These are phyloP conservation scores for Globisporangium heterothallicum DNA, from an alignment of 352 stramenopile species.

Conservation along the genomic window DNA sequence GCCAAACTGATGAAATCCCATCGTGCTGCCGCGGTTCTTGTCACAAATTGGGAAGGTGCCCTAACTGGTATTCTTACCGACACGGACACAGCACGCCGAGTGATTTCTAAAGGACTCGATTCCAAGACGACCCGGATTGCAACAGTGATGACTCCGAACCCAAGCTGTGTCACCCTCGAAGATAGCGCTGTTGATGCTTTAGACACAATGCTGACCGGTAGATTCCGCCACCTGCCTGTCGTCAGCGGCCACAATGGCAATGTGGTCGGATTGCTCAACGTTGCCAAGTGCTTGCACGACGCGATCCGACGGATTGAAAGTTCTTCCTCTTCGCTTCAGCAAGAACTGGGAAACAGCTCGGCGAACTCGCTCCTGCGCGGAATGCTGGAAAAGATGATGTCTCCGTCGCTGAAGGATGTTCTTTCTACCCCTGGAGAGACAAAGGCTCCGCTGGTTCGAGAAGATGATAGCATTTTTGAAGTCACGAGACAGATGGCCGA, in stretches of 20 bases:
- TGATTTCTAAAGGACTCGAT: slow-evolving; percentile 73
- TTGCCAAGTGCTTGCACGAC: slow-evolving; percentile 98
- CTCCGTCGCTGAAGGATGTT: slow-evolving; percentile 74
- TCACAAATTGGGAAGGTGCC: slow-evolving; percentile 81
- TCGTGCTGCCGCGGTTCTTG: slow-evolving; percentile 87
- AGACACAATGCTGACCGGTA: slow-evolving; percentile 82
- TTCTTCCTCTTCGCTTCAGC: slow-evolving; percentile 70
- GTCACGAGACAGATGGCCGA: slow-evolving; percentile 75
- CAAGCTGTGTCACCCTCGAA: slow-evolving; percentile 76
- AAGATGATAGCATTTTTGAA: slow-evolving; percentile 62
- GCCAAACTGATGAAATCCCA: slow-evolving; percentile 89
- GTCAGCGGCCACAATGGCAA: slow-evolving; percentile 69
- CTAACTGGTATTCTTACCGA: slow-evolving; percentile 95
- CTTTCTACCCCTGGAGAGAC: slow-evolving; percentile 53
- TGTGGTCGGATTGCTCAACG: slow-evolving; percentile 95
- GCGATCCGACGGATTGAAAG: slow-evolving; percentile 96
- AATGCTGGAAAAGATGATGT: slow-evolving; percentile 88
- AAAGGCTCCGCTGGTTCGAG: slow-evolving; percentile 69
- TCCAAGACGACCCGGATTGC: slow-evolving; percentile 57
- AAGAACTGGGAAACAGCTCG: slow-evolving; percentile 60
- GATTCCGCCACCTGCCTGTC: slow-evolving; percentile 97
- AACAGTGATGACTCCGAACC: slow-evolving; percentile 82
- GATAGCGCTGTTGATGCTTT: slow-evolving; percentile 80
- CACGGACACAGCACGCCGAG: slow-evolving; percentile 76
- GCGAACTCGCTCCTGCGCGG: slow-evolving; percentile 57